Percentiles rank a stretch among this genome's conserved stretches.
These are phyloP conservation scores for Trichopus zeylanicus DNA, from an alignment of 116 monocot species.

Conservation along the genomic window DNA sequence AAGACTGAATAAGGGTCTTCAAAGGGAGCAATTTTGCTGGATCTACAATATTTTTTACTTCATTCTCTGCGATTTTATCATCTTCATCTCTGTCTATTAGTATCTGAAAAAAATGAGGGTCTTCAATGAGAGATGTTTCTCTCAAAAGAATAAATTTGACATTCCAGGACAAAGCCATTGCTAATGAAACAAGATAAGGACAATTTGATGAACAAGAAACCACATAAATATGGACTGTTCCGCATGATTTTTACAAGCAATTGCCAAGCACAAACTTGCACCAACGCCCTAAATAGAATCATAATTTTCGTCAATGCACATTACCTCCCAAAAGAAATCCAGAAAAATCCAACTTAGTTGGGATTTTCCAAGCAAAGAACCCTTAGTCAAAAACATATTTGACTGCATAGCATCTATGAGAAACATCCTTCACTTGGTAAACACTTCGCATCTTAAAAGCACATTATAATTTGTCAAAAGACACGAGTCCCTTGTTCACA, in stretches of 20 bases:
- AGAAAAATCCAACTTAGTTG: no score
- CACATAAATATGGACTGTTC: background rate
- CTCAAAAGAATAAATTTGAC: no score
- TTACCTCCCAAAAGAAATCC: background rate
- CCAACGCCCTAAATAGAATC: background rate
- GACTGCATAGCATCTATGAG: no score
- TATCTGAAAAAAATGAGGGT: constrained; percentile 33
- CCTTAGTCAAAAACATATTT: no score
- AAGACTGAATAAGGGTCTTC: constrained; percentile 52
- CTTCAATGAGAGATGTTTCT: no score
- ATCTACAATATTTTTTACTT: constrained; percentile 9
- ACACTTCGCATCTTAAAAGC: no score
- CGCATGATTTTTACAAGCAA: background rate
- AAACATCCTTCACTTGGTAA: no score
- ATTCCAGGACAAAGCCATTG: no score
- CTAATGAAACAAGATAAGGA: no score
- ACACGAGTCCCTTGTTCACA: no score
- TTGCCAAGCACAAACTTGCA: background rate
- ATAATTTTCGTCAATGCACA: background rate
- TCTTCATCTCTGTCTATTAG: constrained; percentile 37
- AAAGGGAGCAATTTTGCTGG: constrained; percentile 28
- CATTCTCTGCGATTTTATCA: constrained; percentile 7
- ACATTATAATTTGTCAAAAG: no score
- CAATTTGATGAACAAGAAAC: background rate
- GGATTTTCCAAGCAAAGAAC: no score